Conservation (phyloP, 1,284 basidiomycete genomes). For the Sphagnurus paluster region DNA sequence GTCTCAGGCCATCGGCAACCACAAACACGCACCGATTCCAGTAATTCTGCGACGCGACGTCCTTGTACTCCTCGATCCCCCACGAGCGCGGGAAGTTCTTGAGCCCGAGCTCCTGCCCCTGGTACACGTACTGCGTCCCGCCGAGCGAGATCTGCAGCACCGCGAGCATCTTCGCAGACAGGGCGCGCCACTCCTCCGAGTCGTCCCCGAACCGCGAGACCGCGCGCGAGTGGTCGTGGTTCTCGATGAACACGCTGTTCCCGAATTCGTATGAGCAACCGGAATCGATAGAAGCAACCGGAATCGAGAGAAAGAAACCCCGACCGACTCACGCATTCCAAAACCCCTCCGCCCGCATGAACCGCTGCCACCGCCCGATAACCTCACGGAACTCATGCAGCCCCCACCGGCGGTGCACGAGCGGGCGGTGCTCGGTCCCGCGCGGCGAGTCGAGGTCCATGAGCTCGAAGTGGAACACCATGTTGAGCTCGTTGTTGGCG, state of each 20-base stretch:
- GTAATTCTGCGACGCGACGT: slow-evolving; percentile 58
- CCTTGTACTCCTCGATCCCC: slow-evolving; percentile 74
- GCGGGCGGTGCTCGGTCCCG: slow-evolving; percentile 32
- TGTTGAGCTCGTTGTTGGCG: slow-evolving; percentile 62
- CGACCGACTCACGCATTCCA: slow-evolving; percentile 70
- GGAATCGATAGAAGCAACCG: not conserved
- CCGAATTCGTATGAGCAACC: slow-evolving; percentile 33
- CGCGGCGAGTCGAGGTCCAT: slow-evolving; percentile 55
- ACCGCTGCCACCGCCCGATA: slow-evolving; percentile 61
- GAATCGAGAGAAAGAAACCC: not conserved
- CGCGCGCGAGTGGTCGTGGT: slow-evolving; percentile 65
- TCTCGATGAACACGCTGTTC: slow-evolving; percentile 68
- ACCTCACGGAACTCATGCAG: slow-evolving; percentile 58
- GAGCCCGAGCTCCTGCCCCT: slow-evolving; percentile 74
- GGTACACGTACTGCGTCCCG: slow-evolving; percentile 74
- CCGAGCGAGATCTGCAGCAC: slow-evolving; percentile 59
- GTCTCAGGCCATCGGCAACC: no score
- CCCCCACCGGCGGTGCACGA: slow-evolving; percentile 49
- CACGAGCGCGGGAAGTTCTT: slow-evolving; percentile 67
- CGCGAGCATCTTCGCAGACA: slow-evolving; percentile 65
- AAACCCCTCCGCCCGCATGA: slow-evolving; percentile 55
- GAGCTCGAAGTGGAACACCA: slow-evolving; percentile 68
- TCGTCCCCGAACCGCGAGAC: slow-evolving; percentile 71
- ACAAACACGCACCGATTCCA: slow-evolving; percentile 33
- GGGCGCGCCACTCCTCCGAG: slow-evolving; percentile 48